A percentile compares a stretch with the other conserved stretches of the same genome.
These are phyloP conservation scores for Crucibulum laeve DNA, from an alignment of 768 basidiomycete species.

Conservation along the genomic window DNA sequence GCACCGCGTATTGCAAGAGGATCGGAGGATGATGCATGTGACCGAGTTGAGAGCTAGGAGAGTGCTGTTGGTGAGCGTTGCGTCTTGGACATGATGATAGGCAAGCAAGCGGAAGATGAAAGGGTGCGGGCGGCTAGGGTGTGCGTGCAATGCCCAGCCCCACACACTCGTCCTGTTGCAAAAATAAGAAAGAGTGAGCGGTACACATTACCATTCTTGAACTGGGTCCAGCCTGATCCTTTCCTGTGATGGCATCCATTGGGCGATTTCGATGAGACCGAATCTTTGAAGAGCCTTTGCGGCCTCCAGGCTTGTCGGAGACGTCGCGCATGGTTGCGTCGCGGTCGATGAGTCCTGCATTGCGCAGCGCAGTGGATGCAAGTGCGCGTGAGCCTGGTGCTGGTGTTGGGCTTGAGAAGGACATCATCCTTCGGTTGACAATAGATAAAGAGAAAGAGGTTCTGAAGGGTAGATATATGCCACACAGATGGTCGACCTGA, in stretches of 20 bases:
- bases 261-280: slow-evolving; percentile 57
- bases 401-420: slow-evolving; percentile 61
- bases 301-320: slow-evolving; percentile 65
- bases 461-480: neutral
- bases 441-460: neutral
- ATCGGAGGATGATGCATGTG: slow-evolving; percentile 40
- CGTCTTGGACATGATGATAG: slow-evolving; percentile 9
- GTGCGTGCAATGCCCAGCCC: slow-evolving; percentile 18
- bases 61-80: slow-evolving; percentile 30
- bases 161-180: slow-evolving; percentile 29
- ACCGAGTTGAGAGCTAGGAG: slow-evolving; percentile 26
- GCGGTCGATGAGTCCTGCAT: slow-evolving; percentile 72
- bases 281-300: slow-evolving; percentile 63
- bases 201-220: slow-evolving; percentile 67
- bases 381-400: slow-evolving; percentile 55
- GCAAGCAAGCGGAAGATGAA: slow-evolving; percentile 30
- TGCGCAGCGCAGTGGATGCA: slow-evolving; percentile 59
- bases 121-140: slow-evolving; percentile 28
- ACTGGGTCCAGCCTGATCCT: slow-evolving; percentile 34
- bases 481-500: too few species aligned
- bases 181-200: slow-evolving; percentile 23
- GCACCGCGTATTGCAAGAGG: slow-evolving; percentile 67
- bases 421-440: neutral
- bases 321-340: slow-evolving; percentile 74
- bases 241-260: slow-evolving; percentile 55